phyloP scores from a whole-genome alignment of 352 stramenopile genomes.

The Stephanocyclus meneghinianus region DNA sequence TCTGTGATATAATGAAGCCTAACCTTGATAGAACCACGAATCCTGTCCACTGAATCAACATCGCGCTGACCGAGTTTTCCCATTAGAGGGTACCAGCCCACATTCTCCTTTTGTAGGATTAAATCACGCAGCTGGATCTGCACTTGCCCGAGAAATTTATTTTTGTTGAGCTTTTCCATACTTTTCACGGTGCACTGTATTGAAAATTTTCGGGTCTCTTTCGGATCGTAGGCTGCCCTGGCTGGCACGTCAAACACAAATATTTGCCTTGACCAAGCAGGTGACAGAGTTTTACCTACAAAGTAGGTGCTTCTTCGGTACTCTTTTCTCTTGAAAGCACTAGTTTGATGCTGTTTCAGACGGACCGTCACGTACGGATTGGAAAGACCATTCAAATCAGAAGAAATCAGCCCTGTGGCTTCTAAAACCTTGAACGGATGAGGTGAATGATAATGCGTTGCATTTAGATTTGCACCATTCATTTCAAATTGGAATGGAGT shows the following conservation, averaged over 20 bases:
- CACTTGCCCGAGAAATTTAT: constrained; percentile 76
- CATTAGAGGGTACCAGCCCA: constrained; percentile 82
- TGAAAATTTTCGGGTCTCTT: constrained; percentile 65
- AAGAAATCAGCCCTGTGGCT: constrained; percentile 72
- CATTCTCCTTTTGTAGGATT: constrained; percentile 69
- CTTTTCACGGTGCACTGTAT: constrained; percentile 75
- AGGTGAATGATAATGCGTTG: neutral
- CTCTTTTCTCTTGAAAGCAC: constrained; percentile 59
- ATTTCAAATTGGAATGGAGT: neutral
- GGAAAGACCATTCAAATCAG: constrained; percentile 71
- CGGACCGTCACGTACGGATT: constrained; percentile 81
- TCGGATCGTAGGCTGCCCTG: constrained; percentile 62
- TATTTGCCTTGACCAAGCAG: constrained; percentile 75
- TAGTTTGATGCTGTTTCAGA: constrained; percentile 49
- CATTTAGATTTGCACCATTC: too few relatives aligned
- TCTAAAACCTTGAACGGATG: constrained; percentile 60
- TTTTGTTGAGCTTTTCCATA: constrained; percentile 63
- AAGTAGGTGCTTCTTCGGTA: constrained; percentile 76
- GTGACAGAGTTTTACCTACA: constrained; percentile 74
- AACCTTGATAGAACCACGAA: constrained; percentile 76
- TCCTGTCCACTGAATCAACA: constrained; percentile 60
- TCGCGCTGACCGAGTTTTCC: constrained; percentile 72
- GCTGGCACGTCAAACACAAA: constrained; percentile 83
- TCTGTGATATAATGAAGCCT: constrained; percentile 80
- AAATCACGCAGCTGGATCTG: constrained; percentile 71